A percentile compares a stretch with the other conserved stretches of the same genome.
phyloP scores from a whole-genome alignment of 139 green algal species.

The Trebouxia sp. region DNA sequence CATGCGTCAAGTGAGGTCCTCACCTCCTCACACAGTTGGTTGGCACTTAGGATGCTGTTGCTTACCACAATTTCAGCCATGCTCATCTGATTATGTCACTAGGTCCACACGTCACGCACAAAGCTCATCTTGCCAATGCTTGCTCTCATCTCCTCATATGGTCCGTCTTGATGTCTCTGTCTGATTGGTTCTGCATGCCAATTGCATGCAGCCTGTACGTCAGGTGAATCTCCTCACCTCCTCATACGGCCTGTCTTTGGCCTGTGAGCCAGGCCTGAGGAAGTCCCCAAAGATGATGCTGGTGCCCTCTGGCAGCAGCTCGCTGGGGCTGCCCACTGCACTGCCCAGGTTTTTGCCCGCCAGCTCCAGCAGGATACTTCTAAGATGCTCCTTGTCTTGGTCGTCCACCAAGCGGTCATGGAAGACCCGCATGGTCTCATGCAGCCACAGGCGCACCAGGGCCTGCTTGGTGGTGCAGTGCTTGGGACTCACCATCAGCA shows the following conservation, averaged over 20 bases:
- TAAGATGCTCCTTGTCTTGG: constrained; percentile 78
- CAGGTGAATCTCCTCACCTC: constrained; percentile 33
- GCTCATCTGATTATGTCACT: too few relatives aligned
- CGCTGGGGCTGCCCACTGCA: constrained; percentile 47
- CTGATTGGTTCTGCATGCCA: too few relatives aligned
- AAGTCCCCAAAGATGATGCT: constrained; percentile 77
- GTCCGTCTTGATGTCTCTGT: too few relatives aligned
- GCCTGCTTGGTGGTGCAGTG: constrained; percentile 23
- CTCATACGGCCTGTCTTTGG: constrained; percentile 65
- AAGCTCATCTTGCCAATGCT: too few relatives aligned
- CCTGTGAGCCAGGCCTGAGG: constrained; percentile 49
- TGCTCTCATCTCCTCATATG: too few relatives aligned
- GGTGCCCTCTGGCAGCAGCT: constrained; percentile 47
- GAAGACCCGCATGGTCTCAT: constrained; percentile 63
- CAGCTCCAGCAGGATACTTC: constrained; percentile 41
- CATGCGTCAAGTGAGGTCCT: too few relatives aligned
- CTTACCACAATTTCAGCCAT: too few relatives aligned
- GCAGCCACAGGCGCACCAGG: constrained; percentile 53
- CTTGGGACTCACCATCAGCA: constrained; percentile 28
- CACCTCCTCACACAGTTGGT: too few relatives aligned
- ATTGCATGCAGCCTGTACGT: not conserved
- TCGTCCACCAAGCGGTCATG: constrained; percentile 79
- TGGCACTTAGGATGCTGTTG: too few relatives aligned
- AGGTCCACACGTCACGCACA: too few relatives aligned
- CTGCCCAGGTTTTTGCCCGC: constrained; percentile 3